A percentile compares a stretch with the other conserved stretches of the same genome.
Conservation (phyloP, 208 protist species). For the Trichomonas tenax region DNA sequence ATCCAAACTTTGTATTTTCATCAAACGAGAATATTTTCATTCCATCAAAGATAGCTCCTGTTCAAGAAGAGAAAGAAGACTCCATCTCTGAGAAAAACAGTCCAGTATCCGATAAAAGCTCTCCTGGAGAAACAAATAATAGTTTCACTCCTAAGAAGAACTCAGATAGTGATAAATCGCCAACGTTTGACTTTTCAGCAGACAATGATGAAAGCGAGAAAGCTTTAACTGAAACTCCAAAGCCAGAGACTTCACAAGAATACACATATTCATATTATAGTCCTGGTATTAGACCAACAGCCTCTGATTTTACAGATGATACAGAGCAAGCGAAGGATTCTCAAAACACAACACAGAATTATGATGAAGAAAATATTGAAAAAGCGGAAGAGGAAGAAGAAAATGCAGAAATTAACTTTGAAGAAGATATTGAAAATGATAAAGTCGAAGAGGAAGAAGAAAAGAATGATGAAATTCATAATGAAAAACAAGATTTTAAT, state of each 20-base stretch:
- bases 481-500: background rate
- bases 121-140: background rate
- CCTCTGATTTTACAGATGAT: background rate
- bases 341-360: background rate
- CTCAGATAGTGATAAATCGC: background rate
- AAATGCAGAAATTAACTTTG: background rate
- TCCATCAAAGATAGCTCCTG: background rate
- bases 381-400: background rate
- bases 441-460: background rate
- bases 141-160: background rate
- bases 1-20: background rate
- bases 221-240: background rate
- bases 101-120: background rate
- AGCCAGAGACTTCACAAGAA: background rate
- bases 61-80: background rate
- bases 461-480: background rate
- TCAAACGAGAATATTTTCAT: background rate
- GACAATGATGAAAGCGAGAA: background rate
- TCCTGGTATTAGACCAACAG: background rate
- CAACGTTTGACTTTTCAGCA: background rate
- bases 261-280: background rate
- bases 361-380: background rate
- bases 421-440: background rate
- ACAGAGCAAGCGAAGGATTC: no score
- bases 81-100: background rate